These are phyloP conservation scores for Eucalyptus pauciflora DNA, from an alignment of 345 rosid species.

Conservation along the genomic window DNA sequence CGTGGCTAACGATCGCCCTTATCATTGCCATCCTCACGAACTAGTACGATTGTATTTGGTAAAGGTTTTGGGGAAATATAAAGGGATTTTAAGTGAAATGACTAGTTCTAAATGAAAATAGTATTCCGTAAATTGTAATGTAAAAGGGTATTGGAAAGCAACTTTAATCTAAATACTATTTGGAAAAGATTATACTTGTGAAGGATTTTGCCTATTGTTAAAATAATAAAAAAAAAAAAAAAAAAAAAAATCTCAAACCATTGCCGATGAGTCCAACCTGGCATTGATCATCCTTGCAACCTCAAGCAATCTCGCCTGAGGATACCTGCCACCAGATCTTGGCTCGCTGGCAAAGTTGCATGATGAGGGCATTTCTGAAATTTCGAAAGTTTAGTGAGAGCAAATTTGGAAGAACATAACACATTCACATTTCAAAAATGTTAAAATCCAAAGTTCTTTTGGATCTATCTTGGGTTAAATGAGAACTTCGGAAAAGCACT, in stretches of 20 bases:
- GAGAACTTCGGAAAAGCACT: neutral
- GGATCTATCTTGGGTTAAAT: neutral
- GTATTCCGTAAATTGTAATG: neutral
- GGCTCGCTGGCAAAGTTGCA: rapidly evolving
- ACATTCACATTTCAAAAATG: neutral
- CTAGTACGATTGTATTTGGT: too few relatives aligned
- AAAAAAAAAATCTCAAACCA: neutral
- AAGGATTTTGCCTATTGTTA: neutral
- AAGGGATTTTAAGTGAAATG: too few relatives aligned
- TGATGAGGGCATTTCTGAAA: neutral
- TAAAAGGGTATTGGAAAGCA: neutral
- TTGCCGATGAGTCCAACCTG: rapidly evolving
- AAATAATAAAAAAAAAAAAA: too few relatives aligned
- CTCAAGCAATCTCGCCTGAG: neutral
- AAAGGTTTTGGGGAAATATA: too few relatives aligned
- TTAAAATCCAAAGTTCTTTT: neutral
- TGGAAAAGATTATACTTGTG: neutral
- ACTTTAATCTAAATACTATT: neutral
- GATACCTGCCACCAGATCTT: neutral
- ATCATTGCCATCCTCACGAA: too few relatives aligned
- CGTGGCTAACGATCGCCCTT: too few relatives aligned
- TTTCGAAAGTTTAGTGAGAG: neutral
- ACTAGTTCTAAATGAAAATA: too few relatives aligned
- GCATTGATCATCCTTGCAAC: neutral
- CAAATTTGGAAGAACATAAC: neutral